Evolutionary conservation across 306 rosid species (phyloP).

Genomic region (Carpinus viminea): DNA sequence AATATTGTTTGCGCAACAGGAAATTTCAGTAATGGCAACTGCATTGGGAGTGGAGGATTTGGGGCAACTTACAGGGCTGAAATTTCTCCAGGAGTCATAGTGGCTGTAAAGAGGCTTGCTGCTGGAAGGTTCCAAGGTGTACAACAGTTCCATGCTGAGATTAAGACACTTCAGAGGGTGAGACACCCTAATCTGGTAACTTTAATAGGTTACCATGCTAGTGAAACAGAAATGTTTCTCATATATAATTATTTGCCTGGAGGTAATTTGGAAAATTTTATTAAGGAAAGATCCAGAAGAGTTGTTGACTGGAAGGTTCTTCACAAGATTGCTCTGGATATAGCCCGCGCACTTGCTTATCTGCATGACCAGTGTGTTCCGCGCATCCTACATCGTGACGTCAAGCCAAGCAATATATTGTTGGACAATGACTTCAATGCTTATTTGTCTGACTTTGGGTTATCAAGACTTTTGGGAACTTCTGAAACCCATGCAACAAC

Average conservation of each 20-base stretch:
- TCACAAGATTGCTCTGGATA: slow-evolving; percentile 89
- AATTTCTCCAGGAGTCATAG: slow-evolving; percentile 56
- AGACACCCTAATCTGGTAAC: slow-evolving; percentile 84
- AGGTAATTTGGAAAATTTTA: slow-evolving; percentile 83
- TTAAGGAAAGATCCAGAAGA: slow-evolving; percentile 81
- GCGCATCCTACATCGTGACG: slow-evolving; percentile 88
- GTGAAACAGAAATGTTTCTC: slow-evolving; percentile 87
- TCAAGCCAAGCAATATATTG: slow-evolving; percentile 89
- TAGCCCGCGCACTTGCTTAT: slow-evolving; percentile 84
- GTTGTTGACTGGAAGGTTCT: slow-evolving; percentile 87
- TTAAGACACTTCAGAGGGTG: slow-evolving; percentile 84
- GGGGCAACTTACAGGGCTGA: slow-evolving; percentile 95
- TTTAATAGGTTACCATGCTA: slow-evolving; percentile 83
- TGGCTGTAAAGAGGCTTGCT: slow-evolving; percentile 82
- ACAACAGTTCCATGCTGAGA: slow-evolving; percentile 85
- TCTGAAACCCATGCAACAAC: slow-evolving; percentile 98
- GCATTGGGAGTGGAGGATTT: slow-evolving; percentile 93
- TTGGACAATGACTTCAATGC: slow-evolving; percentile 84
- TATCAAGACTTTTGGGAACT: slow-evolving; percentile 90
- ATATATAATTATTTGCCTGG: slow-evolving; percentile 84
- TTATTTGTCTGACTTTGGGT: slow-evolving; percentile 84
- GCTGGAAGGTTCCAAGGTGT: slow-evolving; percentile 89
- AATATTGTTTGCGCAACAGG: slow-evolving; percentile 77
- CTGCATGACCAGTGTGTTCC: slow-evolving; percentile 90
- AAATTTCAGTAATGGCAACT: slow-evolving; percentile 72